phyloP scores from a whole-genome alignment of 148 eudicot species.

The Agrostemma githago region DNA sequence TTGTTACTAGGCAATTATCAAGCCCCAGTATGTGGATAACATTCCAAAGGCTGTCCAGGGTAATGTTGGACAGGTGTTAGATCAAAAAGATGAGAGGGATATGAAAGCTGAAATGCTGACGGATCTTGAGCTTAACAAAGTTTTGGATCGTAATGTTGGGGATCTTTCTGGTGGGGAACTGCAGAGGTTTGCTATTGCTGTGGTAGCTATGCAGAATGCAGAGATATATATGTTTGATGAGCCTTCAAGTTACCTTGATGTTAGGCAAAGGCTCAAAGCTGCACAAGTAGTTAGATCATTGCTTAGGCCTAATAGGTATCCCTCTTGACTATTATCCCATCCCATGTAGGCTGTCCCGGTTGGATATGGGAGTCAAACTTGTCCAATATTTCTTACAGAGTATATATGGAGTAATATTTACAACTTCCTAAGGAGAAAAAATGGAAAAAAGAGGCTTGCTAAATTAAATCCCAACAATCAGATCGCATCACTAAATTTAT shows the following conservation, averaged over 20 bases:
- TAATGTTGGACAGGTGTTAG: conserved; percentile 76
- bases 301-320: conserved; percentile 80
- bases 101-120: conserved; percentile 55
- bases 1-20: conserved; percentile 64
- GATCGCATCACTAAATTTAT: not conserved
- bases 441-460: not conserved
- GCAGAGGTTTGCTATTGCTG: conserved; percentile 94
- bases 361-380: not conserved
- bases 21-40: conserved; percentile 96
- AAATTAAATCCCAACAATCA: no score
- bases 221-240: conserved; percentile 97
- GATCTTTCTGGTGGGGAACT: conserved; percentile 95
- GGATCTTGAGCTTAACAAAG: conserved; percentile 82
- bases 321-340: not conserved
- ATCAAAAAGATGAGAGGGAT: conserved; percentile 79
- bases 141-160: conserved; percentile 84
- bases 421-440: not conserved
- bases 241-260: conserved; percentile 97
- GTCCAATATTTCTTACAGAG: not conserved
- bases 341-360: not conserved
- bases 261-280: conserved; percentile 95
- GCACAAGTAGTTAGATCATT: conserved; percentile 85
- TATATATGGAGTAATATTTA: not conserved
- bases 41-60: conserved; percentile 92
- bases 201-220: conserved; percentile 72